These are phyloP conservation scores for Epithele typhae DNA, from an alignment of 768 basidiomycete species.

Conservation along the genomic window DNA sequence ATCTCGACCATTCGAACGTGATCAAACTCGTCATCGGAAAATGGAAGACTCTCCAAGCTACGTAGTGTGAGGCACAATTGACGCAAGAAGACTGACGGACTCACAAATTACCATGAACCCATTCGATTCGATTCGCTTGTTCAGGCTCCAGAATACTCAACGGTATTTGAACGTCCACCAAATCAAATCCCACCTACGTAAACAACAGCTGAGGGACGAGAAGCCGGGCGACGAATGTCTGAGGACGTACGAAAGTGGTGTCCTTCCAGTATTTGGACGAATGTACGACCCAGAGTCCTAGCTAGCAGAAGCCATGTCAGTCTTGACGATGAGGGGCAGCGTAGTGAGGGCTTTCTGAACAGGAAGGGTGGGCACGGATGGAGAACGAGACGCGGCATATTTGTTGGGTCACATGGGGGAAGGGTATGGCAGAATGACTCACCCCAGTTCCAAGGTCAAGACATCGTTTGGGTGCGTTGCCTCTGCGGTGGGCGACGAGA, in stretches of 20 bases:
- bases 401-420: too few relatives aligned
- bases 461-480: constrained; percentile 46
- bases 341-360: too few relatives aligned
- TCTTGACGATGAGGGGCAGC: too few relatives aligned
- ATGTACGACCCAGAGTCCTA: constrained; percentile 67
- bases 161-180: constrained; percentile 70
- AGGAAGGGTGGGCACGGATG: too few relatives aligned
- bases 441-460: constrained; percentile 77
- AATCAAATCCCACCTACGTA: constrained; percentile 79
- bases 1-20: constrained; percentile 54
- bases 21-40: constrained; percentile 80
- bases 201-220: too few relatives aligned
- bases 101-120: constrained; percentile 79
- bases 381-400: too few relatives aligned
- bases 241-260: constrained; percentile 55
- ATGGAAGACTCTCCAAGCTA: too few relatives aligned
- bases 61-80: too few relatives aligned
- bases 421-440: constrained; percentile 22
- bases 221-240: background rate
- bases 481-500: constrained; percentile 49
- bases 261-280: constrained; percentile 67
- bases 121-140: constrained; percentile 55
- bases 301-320: constrained; percentile 29
- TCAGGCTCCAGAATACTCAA: constrained; percentile 44
- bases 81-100: too few relatives aligned